Evolutionary conservation across 2,329 filamentous ascomycete species (phyloP), one percentile per base, ranked within the genome.

Genomic region (Trichoderma hamatum): DNA sequence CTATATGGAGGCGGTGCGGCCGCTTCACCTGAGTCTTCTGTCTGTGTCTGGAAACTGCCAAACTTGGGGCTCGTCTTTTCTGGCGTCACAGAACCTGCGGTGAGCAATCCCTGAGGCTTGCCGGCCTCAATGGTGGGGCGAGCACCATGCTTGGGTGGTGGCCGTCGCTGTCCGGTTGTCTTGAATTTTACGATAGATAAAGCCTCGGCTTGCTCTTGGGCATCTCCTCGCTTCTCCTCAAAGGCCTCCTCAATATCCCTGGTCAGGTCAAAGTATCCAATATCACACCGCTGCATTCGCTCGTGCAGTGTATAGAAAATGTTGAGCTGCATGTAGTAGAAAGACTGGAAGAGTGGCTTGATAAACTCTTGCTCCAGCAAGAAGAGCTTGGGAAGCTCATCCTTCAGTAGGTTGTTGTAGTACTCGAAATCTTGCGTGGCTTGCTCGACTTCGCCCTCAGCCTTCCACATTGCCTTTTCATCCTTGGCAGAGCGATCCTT

Each of bases 271-370:
- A 99, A 99, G 82, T 99, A 99, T 71, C 94, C 94, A 77, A 99
- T 99, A 77, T 98, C 94, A 79, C 96, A 94, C 73, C 87, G 89
- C 82, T 99, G 96, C 96, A 99, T 99, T 82, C 91, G 93, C 81
- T 98, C 95, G 79, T 99, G 96, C 66, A 99, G 85, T 1, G 96
- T 99, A 82, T 99, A 99, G 80, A 98, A 99, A 73, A 99, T 93
- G 80, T 99, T 99, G 73, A 99, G 88, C 81, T 99, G 96, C 96
- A 99, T 99, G 84, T 98, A 99, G 83, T 99, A 99, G 83, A 99
- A 99, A 11, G 93, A 97, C 80, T 98, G 96, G 85, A 99, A 99
- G 9, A 99, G 88, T 3, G 96, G 96, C 74, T 93, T 90, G 80
- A 99, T 99, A 79, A 99, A 98, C 80, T 98, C 92, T 72, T 90